These are phyloP conservation scores for Dioszegia crocea DNA, from an alignment of 768 basidiomycete species.

Conservation along the genomic window DNA sequence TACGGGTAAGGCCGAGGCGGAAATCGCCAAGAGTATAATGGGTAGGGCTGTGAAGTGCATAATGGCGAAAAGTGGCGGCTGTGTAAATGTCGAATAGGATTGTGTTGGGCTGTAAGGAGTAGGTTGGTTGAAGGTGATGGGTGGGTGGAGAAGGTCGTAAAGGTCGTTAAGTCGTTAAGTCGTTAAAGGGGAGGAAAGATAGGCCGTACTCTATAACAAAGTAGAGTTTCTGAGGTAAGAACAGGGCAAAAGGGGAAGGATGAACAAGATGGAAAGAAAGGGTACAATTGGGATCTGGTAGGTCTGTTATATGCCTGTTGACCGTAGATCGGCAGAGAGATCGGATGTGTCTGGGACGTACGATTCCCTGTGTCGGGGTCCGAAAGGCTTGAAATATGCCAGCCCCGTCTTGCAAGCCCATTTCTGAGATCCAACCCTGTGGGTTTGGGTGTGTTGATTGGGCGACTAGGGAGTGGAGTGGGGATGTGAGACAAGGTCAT, in stretches of 20 bases:
- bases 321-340: no score
- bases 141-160: background rate
- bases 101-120: background rate
- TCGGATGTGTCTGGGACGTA: background rate
- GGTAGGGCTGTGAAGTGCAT: constrained; percentile 1
- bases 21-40: background rate
- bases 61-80: background rate
- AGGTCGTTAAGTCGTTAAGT: constrained; percentile 11
- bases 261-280: background rate
- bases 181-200: background rate
- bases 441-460: no score
- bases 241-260: background rate
- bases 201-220: background rate
- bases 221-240: no score
- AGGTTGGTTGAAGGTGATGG: background rate
- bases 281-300: background rate
- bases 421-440: no score
- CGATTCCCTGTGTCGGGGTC: background rate
- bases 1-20: constrained; percentile 2
- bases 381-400: background rate
- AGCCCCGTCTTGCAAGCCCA: background rate
- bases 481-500: no score
- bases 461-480: no score
- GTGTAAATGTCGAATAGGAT: background rate
- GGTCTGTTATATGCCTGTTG: background rate